Base-by-base conservation (phyloP, 257 asterid species). In the Scutellaria barbata region DNA sequence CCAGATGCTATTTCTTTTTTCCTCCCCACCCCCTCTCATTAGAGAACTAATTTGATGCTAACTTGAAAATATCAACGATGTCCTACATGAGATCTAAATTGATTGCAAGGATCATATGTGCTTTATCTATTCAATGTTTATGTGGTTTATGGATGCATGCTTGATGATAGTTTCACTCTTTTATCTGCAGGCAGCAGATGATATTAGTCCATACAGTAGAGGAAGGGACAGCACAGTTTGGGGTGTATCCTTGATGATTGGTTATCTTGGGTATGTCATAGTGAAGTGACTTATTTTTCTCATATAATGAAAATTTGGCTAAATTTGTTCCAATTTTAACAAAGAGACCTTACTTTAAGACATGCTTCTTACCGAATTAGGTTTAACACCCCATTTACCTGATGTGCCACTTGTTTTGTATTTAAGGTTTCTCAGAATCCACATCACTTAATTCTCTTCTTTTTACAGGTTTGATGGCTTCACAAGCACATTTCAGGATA, bases 401-500 rank as follows among this genome's bases (percentile, higher is more conserved):
- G 66, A 55, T 51, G n/a, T 39, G 33, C 41, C 48, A 59, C 18
- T 41, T 58, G n/a, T 11, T 63, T 72, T 60, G 30, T 53, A 52
- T 61, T 37, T 63, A 57, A 54, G 35, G 43, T 54, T 66, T 60
- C 72, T 45, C 20, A 39, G 58, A 68, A 40, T 25, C 55, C 10
- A 45, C 1, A 7, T 41, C 43, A 56, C 51, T 70, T 30, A 60
- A 62, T 35, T 55, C 62, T 10, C 58, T 77, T 56, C 69, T 70
- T 66, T 67, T 73, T 74, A 22, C 95, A 95, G 99, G 88, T 95
- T 76, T 77, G 99, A 95, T 88, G 99, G 99, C 62, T 95, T 92
- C 84, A 95, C 99, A 14, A 95, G 99, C 84, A 95, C 99, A 47
- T 95, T 95, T 79, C 99, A 95, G 85, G 99, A 95, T 54, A 92